These are phyloP conservation scores for Tuctoria greenei DNA, from an alignment of 176 grass and related monocot species.

Conservation along the genomic window DNA sequence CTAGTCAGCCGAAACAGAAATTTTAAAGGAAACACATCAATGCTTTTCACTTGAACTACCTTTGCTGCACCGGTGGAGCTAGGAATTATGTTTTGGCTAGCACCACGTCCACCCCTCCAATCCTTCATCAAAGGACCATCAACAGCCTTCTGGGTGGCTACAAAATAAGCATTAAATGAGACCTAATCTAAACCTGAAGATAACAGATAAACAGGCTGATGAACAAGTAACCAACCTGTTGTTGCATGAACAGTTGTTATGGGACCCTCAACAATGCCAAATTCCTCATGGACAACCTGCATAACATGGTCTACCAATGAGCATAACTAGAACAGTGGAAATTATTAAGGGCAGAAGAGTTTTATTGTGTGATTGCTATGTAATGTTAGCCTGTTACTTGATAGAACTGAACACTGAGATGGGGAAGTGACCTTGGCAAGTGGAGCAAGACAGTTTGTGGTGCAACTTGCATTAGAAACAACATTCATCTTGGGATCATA, in stretches of 20 bases:
- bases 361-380: conserved; percentile 19
- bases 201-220: neutral
- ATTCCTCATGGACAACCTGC: conserved; percentile 99
- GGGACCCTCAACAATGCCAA: conserved; percentile 92
- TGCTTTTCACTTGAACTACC: conserved; percentile 40
- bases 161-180: conserved; percentile 21
- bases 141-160: conserved; percentile 98
- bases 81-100: conserved; percentile 97
- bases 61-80: conserved; percentile 99
- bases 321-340: conserved; percentile 14
- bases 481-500: conserved; percentile 88
- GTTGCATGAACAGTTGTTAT: conserved; percentile 99
- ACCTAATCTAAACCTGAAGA: conserved; percentile 13
- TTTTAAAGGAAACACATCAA: neutral
- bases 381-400: neutral
- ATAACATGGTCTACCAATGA: conserved; percentile 12
- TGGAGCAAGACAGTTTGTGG: conserved; percentile 98
- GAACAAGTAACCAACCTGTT: conserved; percentile 54
- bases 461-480: conserved; percentile 98
- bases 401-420: conserved; percentile 11
- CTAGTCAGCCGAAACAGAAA: conserved; percentile 10
- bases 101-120: conserved; percentile 96
- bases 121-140: conserved; percentile 95
- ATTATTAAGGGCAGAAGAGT: neutral
- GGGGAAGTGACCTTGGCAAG: conserved; percentile 74